These are phyloP conservation scores for Hansenula sp. DNA, from an alignment of 1,139 yeast species.

Conservation along the genomic window DNA sequence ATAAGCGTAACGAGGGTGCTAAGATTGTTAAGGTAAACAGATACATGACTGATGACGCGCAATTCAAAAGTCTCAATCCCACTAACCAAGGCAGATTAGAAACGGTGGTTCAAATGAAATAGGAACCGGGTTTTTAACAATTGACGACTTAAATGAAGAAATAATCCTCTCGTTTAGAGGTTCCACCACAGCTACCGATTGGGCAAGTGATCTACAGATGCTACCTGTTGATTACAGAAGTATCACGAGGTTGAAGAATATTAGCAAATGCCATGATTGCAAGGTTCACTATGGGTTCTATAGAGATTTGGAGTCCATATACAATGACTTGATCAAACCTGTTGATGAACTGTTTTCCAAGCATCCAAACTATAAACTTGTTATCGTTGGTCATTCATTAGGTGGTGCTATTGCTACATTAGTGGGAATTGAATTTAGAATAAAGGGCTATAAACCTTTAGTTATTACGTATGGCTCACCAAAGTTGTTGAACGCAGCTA, in stretches of 20 bases:
- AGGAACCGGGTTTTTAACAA: conserved; percentile 50
- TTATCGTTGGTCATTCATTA: conserved; percentile 66
- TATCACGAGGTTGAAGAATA: conserved; percentile 13
- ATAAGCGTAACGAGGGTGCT: conserved; percentile 6
- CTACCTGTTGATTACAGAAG: conserved; percentile 13
- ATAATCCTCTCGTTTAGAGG: conserved; percentile 53
- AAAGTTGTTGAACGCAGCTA: conserved; percentile 51
- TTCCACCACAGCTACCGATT: conserved; percentile 52
- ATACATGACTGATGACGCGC: not conserved
- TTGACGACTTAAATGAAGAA: conserved; percentile 35
- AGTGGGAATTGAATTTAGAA: conserved; percentile 56
- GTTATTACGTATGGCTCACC: conserved; percentile 66
- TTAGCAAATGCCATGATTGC: conserved; percentile 41
- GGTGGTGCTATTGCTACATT: conserved; percentile 70
- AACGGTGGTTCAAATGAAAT: conserved; percentile 26
- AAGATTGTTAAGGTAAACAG: conserved; percentile 7
- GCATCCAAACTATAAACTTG: conserved; percentile 38
- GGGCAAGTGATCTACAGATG: conserved; percentile 48
- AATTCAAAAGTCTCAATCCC: not conserved
- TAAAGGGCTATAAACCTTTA: conserved; percentile 48
- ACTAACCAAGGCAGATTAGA: conserved; percentile 6
- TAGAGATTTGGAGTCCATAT: conserved; percentile 32
- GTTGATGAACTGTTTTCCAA: conserved; percentile 10
- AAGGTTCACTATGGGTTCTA: conserved; percentile 58
- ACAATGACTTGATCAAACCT: conserved; percentile 15